Base-by-base conservation (phyloP, 179 eudicot genomes). In the Heliamphora ciliata region DNA sequence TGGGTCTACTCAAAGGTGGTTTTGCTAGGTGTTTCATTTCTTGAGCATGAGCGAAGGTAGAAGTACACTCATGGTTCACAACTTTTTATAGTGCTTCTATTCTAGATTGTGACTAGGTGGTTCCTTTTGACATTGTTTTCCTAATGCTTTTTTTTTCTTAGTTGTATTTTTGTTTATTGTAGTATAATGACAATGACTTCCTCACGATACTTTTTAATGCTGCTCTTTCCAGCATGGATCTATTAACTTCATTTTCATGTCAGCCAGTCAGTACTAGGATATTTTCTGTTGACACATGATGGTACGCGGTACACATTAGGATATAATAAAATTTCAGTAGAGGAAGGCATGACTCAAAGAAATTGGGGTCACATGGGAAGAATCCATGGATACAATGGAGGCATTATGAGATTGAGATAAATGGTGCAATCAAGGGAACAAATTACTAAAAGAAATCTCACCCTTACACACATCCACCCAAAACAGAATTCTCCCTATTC, bases 1-100 rank as follows among this genome's bases (percentile, higher is more conserved):
- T 94, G 96, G 97, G 91, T 94, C 75, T 91, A 95, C 83, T 95
- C 98, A 56, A 95, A 92, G 86, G 92, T 89, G 84, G 89, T 91
- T 77, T 85, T 90, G 83, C 86, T 95, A 70, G 98, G 98, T 80
- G 92, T 91, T 80, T 95, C 97, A 58, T 91, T 86, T 86, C 90
- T 92, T 52, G 99, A 96, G 91, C 91, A 84, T 69, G 93, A 88
- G 81, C 90, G 87, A 65, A 91, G 97, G 99, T 77, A 40, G 80
- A 79, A 74, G 65, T 59, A 44, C 11, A 18, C 64, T n/a, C 4
- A 48, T 50, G 14, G 82, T 9, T n/a, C 40, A 52, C 76, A 68
- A 6, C 76, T 66, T 8, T 31, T 6, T 55, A 58, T 51, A 52
- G 40, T 76, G 50, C 79, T 76, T 67, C 8, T 67, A 15, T 18